These are phyloP conservation scores for Pyrenula aspistea DNA, from an alignment of 495 filamentous ascomycete genomes.

Conservation along the genomic window DNA sequence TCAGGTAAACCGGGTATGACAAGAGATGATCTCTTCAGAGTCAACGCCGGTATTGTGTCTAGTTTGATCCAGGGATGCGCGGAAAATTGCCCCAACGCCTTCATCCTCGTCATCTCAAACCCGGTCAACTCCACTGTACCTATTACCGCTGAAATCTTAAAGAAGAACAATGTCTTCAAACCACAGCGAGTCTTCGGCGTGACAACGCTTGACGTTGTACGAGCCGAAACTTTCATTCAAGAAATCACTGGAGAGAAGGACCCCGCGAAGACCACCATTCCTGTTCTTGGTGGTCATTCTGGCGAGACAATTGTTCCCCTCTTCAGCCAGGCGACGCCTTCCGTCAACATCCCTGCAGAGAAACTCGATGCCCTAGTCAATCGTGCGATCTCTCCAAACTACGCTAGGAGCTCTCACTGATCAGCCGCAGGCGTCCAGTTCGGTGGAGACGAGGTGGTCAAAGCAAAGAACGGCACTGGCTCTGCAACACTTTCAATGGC, in stretches of 20 bases:
- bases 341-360: conserved; percentile 69
- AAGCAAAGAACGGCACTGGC: conserved; percentile 92
- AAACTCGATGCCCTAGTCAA: conserved; percentile 79
- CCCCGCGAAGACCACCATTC: conserved; percentile 69
- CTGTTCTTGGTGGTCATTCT: conserved; percentile 93
- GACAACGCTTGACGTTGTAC: conserved; percentile 94
- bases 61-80: conserved; percentile 76
- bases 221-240: conserved; percentile 92
- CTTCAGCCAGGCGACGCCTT: conserved; percentile 78
- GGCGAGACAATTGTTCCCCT: conserved; percentile 96
- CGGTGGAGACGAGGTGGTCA: conserved; percentile 95
- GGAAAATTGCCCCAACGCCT: conserved; percentile 79
- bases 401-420: conserved; percentile 2
- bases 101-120: conserved; percentile 93
- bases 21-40: conserved; percentile 97
- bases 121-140: conserved; percentile 98
- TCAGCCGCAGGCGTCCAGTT: conserved; percentile 66
- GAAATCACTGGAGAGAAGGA: conserved; percentile 70
- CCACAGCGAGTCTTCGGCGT: conserved; percentile 92
- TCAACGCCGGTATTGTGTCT: conserved; percentile 91
- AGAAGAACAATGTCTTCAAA: conserved; percentile 85
- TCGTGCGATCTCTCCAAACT: conserved; percentile 37
- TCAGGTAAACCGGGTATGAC: conserved; percentile 98
- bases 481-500: conserved; percentile 98
- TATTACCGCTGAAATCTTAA: conserved; percentile 92